phyloP scores from a whole-genome alignment of 2,329 filamentous ascomycete species.

The Penicillium nordicum region DNA sequence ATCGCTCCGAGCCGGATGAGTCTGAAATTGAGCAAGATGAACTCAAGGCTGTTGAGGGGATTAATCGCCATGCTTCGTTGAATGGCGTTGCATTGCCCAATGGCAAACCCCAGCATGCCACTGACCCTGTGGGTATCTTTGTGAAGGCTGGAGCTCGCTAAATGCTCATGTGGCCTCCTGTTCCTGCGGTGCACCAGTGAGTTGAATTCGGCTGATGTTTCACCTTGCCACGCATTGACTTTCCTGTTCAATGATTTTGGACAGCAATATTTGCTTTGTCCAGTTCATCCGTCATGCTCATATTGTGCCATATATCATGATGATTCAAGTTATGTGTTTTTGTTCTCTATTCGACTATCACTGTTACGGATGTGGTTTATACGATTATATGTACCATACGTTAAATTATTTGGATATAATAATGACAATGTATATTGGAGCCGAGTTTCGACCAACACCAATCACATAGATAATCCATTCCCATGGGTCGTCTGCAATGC shows the following conservation, averaged over 20 bases:
- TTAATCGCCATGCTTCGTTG: neutral
- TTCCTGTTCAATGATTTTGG: neutral
- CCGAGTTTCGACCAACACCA: neutral
- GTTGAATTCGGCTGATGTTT: neutral
- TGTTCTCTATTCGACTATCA: neutral
- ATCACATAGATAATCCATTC: neutral
- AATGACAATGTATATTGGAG: neutral
- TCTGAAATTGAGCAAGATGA: slow-evolving; percentile 55
- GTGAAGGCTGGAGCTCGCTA: neutral
- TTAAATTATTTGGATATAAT: neutral
- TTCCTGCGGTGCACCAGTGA: neutral
- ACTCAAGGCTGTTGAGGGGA: neutral
- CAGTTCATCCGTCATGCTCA: neutral
- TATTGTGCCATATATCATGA: neutral
- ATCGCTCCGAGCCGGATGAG: slow-evolving; percentile 44
- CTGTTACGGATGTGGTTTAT: neutral
- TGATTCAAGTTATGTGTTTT: neutral
- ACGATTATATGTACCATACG: neutral
- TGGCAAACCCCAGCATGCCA: neutral
- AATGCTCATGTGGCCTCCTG: neutral
- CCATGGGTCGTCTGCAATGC: neutral
- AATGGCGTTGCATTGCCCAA: neutral
- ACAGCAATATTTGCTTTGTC: too few relatives aligned
- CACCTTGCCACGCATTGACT: neutral
- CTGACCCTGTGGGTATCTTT: too few relatives aligned